Evolutionary conservation across 2,329 filamentous ascomycete species (phyloP), one percentile per base, ranked within the genome.

Genomic region (Coleophoma cylindrospora): DNA sequence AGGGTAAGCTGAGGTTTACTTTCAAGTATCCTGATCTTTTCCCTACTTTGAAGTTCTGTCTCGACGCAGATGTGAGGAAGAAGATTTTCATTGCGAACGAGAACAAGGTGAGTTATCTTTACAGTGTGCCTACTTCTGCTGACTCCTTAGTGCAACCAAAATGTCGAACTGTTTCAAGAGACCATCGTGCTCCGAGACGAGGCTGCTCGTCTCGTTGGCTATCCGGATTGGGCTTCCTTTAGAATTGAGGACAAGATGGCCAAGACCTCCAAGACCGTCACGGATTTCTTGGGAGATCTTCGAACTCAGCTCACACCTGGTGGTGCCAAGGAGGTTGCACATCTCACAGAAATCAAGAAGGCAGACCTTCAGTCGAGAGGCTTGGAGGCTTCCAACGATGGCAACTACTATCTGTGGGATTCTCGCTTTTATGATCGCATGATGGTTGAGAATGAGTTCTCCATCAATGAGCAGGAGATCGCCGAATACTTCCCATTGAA

Each of bases 21-120:
- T 92, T 91, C 77, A 92, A 92, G 71, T 92, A 92, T 66, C 87
- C 87, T 1, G 87, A 91, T 64, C 75, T 89, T 36, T 87, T 90
- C 69, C 88, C 88, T 0, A 78, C 86, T 1, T 74, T 89, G 58
- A 92, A 91, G 72, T 91, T 90, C 63, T 87, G 86, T 41, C 79
- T 80, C 62, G 80, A 87, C 61, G 74, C 84, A 14, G 82, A 87
- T 54, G 85, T 82, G 4, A 78, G 89, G 47, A 80, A 80, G 62
- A 80, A 79, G 64, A 74, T 91, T 43, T 86, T 87, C 52, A 76
- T 91, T 54, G 80, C 77, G 12, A 91, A 91, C 61, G 86, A 91
- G 66, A 92, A 92, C 71, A 92, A 91, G 75, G 76, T 79, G 62
- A 51, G 62, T 51, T 68, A 48, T 32, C 8, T 9, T 43, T 53